Evolutionary conservation across 2,329 filamentous ascomycete species (phyloP), one percentile per base, ranked within the genome.

Genomic region (Rhinocladiella mackenziei): DNA sequence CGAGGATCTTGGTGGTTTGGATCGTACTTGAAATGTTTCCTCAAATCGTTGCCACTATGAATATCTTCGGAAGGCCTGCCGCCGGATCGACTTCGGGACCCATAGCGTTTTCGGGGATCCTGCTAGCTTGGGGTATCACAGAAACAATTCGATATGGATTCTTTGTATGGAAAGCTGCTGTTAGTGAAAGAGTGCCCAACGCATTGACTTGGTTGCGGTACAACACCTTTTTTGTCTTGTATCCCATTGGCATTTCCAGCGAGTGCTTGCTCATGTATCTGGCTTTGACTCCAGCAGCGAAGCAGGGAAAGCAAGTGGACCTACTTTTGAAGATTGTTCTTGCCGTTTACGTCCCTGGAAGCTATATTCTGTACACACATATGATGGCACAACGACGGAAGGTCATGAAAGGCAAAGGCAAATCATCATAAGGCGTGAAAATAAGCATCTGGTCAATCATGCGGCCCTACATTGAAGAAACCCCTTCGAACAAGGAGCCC

Each of bases 121-220:
- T 97, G 46, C 60, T 83, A 43, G 89, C 92, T 22, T 97, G 92
- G 91, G 84, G 81, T 53, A 66, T 87, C 47, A 96, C 92, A 49
- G 92, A 98, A 70, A 85, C 95, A 40, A 84, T 96, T 58, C 83
- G 92, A 42, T 98, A 98, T 75, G 78, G 80, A 35, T 98, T 86
- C 75, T 97, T 97, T 64, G 84, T 86, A 25, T 75, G 89, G 58
- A 81, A 80, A 57, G 76, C 92, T 22, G 69, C 73, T 52, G 56
- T 64, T 41, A 60, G 72, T 57, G 23, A 58, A 52, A 62, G 68
- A 48, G 78, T 84, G 20, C 86, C 89, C 0, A 63, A 59, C 1
- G 70, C 75, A 48, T 75, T 95, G 62, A 80, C 80, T 26, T 94
- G 88, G 85, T 71, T 94, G 66, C 76, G 89, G 58, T 89, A 60